Conservation (phyloP, 257 asterid species). For the Plantago ovata region DNA sequence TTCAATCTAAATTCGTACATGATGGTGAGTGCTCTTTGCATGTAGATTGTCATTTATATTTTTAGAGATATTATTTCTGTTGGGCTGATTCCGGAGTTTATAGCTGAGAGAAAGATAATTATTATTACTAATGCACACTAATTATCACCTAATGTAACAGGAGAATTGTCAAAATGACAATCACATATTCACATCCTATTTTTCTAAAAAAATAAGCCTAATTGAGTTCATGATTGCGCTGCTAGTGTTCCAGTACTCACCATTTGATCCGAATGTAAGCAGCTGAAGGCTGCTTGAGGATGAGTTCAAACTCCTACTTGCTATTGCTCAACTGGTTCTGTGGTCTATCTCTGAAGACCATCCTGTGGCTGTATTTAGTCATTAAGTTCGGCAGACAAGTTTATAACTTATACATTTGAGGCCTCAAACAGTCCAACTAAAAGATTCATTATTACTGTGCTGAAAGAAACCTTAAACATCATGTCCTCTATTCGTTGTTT, state of each 20-base stretch:
- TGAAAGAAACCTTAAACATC: slow-evolving; percentile 4
- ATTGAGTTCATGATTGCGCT: neutral
- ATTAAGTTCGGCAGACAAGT: slow-evolving; percentile 1
- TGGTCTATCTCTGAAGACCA: slow-evolving; percentile 10
- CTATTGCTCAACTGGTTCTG: slow-evolving; percentile 6
- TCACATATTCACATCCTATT: neutral
- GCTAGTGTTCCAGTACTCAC: slow-evolving; percentile 1
- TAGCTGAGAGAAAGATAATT: slow-evolving; percentile 94
- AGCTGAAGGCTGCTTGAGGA: slow-evolving; percentile 13
- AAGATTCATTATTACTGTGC: slow-evolving; percentile 5
- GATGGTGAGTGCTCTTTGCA: slow-evolving; percentile 42
- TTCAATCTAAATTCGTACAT: slow-evolving; percentile 85
- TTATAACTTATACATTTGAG: slow-evolving; percentile 11
- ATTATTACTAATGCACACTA: neutral
- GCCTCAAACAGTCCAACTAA: too few relatives aligned
- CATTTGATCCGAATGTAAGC: slow-evolving; percentile 13
- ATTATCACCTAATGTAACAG: neutral
- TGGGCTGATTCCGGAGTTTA: slow-evolving; percentile 25
- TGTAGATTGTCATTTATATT: slow-evolving; percentile 9
- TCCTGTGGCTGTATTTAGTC: slow-evolving; percentile 1
- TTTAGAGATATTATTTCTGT: slow-evolving; percentile 13
- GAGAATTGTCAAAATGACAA: slow-evolving; percentile 1
- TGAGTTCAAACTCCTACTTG: slow-evolving; percentile 8
- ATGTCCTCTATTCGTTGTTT: neutral
- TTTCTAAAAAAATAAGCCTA: slow-evolving; percentile 12